These are phyloP conservation scores for Paraphysoderma sedebokerense DNA, from an alignment of 371 early-diverging fungal genomes.

Conservation along the genomic window DNA sequence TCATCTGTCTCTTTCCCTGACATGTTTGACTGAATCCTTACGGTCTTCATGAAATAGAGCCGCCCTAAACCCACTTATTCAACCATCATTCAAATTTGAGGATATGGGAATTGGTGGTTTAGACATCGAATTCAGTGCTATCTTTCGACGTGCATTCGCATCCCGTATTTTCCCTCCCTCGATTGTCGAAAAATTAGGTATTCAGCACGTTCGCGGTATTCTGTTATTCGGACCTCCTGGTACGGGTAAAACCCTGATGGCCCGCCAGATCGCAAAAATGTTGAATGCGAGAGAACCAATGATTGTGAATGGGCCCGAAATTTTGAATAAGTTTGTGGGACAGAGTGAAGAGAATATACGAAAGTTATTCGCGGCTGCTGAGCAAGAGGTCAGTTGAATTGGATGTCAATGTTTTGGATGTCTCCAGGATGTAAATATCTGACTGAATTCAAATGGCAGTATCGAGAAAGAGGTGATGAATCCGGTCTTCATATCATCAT, in stretches of 20 bases:
- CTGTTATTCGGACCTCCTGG: conserved; percentile 74
- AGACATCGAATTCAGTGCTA: conserved; percentile 90
- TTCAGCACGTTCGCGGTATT: conserved; percentile 90
- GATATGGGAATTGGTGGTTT: conserved; percentile 99
- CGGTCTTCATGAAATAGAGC: conserved; percentile 1
- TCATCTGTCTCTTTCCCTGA: background rate
- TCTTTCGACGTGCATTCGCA: conserved; percentile 98
- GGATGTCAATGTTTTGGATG: too few species aligned
- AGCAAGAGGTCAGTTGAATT: conserved; percentile 71
- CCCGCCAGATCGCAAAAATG: conserved; percentile 98
- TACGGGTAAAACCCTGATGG: conserved; percentile 99
- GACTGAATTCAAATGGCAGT: conserved; percentile 20
- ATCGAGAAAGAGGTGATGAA: conserved; percentile 87
- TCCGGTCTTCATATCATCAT: conserved; percentile 95
- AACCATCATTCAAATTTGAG: conserved; percentile 96
- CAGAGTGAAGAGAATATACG: conserved; percentile 98
- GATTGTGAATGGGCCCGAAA: conserved; percentile 98
- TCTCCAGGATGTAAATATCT: background rate
- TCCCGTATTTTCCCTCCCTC: conserved; percentile 96
- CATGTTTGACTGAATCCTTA: background rate
- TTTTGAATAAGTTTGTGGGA: conserved; percentile 98
- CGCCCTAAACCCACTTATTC: conserved; percentile 40
- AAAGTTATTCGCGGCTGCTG: conserved; percentile 95
- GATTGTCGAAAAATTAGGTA: conserved; percentile 90
- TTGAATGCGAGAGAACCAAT: conserved; percentile 92